A percentile compares a stretch with the other conserved stretches of the same genome.
Conservation (phyloP, 768 basidiomycete species). For the Podaxis carcinomalis region DNA sequence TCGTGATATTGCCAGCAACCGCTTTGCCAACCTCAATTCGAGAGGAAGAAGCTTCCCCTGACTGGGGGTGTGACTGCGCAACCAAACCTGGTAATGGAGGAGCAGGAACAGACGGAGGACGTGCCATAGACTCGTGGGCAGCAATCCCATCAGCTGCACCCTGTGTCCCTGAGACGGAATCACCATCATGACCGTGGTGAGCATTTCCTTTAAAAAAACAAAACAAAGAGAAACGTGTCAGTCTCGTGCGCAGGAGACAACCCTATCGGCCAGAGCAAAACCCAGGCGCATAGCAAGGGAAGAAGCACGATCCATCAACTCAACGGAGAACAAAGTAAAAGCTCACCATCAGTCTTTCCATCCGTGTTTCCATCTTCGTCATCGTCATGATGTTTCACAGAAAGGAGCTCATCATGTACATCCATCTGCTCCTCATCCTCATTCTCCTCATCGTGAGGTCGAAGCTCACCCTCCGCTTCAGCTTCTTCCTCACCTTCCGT, state of each 20-base stretch:
- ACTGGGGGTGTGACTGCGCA: constrained; percentile 14
- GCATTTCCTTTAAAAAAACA: constrained; percentile 43
- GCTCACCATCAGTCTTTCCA: constrained; percentile 49
- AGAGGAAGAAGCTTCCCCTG: constrained; percentile 20
- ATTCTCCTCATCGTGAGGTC: constrained; percentile 30
- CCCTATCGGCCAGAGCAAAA: constrained; percentile 26
- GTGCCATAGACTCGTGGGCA: constrained; percentile 6
- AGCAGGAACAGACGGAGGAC: constrained; percentile 6
- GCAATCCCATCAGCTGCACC: constrained; percentile 22
- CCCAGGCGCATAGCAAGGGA: constrained; percentile 33
- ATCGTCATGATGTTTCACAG: constrained; percentile 32
- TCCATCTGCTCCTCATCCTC: constrained; percentile 43
- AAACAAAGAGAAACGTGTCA: constrained; percentile 40
- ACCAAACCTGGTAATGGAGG: neutral
- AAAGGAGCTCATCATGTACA: constrained; percentile 24
- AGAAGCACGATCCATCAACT: constrained; percentile 32
- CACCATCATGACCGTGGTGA: constrained; percentile 27
- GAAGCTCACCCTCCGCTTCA: constrained; percentile 37
- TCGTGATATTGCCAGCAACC: constrained; percentile 7
- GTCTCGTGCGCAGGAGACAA: constrained; percentile 49
- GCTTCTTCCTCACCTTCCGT: constrained; percentile 64
- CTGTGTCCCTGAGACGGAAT: constrained; percentile 33
- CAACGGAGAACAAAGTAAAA: constrained; percentile 29
- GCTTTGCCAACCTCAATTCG: constrained; percentile 18
- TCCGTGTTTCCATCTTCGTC: constrained; percentile 28